These are phyloP conservation scores for Calocera viscosa DNA, from an alignment of 768 basidiomycete species.

Conservation along the genomic window DNA sequence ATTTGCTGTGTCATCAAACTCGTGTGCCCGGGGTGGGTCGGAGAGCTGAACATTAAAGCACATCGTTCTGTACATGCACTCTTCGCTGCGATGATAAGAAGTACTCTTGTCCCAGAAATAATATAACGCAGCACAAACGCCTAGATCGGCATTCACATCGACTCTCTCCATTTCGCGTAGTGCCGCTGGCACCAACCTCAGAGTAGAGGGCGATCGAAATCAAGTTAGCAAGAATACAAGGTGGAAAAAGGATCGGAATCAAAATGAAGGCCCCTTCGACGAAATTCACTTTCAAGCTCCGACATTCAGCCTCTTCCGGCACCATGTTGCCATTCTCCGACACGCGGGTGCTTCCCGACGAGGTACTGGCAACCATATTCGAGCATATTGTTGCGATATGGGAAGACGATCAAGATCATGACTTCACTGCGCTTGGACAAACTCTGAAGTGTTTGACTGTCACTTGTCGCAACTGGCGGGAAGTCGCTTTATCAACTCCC, in stretches of 20 bases:
- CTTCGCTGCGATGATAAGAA: no score
- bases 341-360: not conserved
- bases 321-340: not conserved
- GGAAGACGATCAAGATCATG: not conserved
- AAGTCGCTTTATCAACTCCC: not conserved
- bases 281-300: not conserved
- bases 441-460: not conserved
- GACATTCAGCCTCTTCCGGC: not conserved
- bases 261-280: not conserved
- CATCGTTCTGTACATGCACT: no score
- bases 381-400: not conserved
- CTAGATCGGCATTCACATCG: no score
- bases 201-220: no score
- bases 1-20: no score
- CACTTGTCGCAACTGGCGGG: not conserved
- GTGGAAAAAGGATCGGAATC: not conserved
- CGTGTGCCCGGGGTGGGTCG: no score
- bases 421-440: not conserved
- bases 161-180: no score
- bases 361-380: not conserved
- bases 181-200: no score
- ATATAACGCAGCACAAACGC: no score
- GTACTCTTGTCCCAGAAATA: no score
- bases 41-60: no score
- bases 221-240: no score